Conservation (phyloP, 176 grass and related monocot genomes). For the bread wheat (Triticum aestivum) region IWGSC_CS_RefSeq_v2.1 NC_057796.1:216006621-216007120, state of each 20-base stretch:
- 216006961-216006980: conserved; percentile 90
- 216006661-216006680: no score
- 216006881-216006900: conserved; percentile 93
- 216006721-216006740: conserved; percentile 3
- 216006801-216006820: conserved; percentile 45
- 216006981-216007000: conserved; percentile 84
- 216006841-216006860: conserved; percentile 15
- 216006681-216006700: neutral
- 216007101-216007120: neutral
- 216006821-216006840: conserved; percentile 14
- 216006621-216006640: no score
- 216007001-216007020: conserved; percentile 85
- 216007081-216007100: neutral
- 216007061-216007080: neutral
- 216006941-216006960: conserved; percentile 85
- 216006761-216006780: conserved; percentile 85
- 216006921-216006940: conserved; percentile 98
- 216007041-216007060: neutral
- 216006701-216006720: neutral
- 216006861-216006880: conserved; percentile 63
- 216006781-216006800: conserved; percentile 97
- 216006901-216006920: conserved; percentile 91
- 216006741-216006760: conserved; percentile 63
- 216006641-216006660: no score
- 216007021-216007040: conserved; percentile 53